Evolutionary conservation across 352 stramenopile species (phyloP).

Genomic region (Discostella stelligera): DNA sequence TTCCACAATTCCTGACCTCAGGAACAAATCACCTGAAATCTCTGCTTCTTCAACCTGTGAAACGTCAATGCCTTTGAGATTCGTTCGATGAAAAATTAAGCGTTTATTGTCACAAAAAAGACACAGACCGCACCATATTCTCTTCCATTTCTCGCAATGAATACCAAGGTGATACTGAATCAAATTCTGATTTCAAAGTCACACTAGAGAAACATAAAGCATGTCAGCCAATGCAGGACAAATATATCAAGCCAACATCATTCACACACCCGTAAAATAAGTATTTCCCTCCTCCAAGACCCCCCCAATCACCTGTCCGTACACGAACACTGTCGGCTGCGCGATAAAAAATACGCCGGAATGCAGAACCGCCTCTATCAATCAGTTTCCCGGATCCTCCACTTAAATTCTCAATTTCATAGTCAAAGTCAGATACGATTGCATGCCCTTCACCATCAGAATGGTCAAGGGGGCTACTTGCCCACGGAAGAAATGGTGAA

Average conservation of each 20-base stretch:
- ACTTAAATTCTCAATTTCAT: slow-evolving; percentile 64
- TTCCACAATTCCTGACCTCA: slow-evolving; percentile 77
- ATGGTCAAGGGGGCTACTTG: slow-evolving; percentile 61
- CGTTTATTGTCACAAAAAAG: not conserved
- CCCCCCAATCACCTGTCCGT: slow-evolving; percentile 67
- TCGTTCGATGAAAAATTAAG: not conserved
- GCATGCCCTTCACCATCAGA: slow-evolving; percentile 62
- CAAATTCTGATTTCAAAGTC: slow-evolving; percentile 76
- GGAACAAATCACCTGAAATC: slow-evolving; percentile 73
- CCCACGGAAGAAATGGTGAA: slow-evolving; percentile 81
- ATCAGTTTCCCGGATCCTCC: slow-evolving; percentile 56
- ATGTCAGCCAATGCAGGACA: not conserved
- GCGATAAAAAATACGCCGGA: slow-evolving; percentile 81
- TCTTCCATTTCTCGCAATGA: slow-evolving; percentile 73
- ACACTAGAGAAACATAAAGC: slow-evolving; percentile 33
- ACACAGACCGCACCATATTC: slow-evolving; percentile 62
- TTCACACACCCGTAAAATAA: slow-evolving; percentile 62
- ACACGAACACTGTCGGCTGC: slow-evolving; percentile 77
- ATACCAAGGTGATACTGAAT: slow-evolving; percentile 67
- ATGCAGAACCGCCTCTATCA: slow-evolving; percentile 63
- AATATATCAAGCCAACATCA: not conserved
- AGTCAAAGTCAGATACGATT: slow-evolving; percentile 56
- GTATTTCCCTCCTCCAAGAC: slow-evolving; percentile 62
- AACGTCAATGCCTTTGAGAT: not conserved
- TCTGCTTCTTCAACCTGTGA: slow-evolving; percentile 69